Evolutionary conservation across 2,329 filamentous ascomycete genomes (phyloP).

Genomic region (Beauveria asiatica): DNA sequence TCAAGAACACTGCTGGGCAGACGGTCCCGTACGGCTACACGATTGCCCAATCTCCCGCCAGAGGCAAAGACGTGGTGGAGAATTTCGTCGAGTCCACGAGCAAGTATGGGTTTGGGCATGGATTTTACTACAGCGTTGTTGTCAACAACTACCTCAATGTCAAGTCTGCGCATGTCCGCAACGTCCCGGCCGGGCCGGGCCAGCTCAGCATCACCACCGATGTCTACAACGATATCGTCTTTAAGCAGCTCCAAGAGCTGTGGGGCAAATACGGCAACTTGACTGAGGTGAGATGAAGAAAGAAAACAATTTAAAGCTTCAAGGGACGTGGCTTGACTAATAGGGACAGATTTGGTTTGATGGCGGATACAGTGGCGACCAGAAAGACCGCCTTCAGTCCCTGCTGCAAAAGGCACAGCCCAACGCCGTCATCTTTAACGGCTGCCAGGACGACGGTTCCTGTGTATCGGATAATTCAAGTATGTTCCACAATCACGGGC

Average conservation of each 20-base stretch:
- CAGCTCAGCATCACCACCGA: slow-evolving; percentile 18
- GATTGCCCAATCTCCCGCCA: slow-evolving; percentile 18
- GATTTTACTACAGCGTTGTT: slow-evolving; percentile 23
- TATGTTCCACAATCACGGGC: not conserved
- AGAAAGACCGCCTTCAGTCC: slow-evolving; percentile 15
- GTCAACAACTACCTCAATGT: slow-evolving; percentile 24
- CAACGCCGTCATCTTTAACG: slow-evolving; percentile 18
- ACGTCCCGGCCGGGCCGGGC: slow-evolving; percentile 12
- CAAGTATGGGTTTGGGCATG: slow-evolving; percentile 20
- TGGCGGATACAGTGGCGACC: slow-evolving; percentile 18
- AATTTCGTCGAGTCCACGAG: slow-evolving; percentile 18
- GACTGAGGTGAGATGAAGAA: slow-evolving; percentile 15
- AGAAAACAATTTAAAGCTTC: not conserved
- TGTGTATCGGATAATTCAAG: slow-evolving; percentile 16
- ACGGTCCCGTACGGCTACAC: slow-evolving; percentile 21
- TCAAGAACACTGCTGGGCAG: slow-evolving; percentile 17
- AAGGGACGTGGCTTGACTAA: not conserved
- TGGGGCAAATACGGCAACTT: slow-evolving; percentile 18
- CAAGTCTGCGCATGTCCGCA: slow-evolving; percentile 15
- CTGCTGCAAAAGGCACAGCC: slow-evolving; percentile 16
- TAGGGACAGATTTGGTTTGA: slow-evolving; percentile 20
- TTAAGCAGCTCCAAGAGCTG: slow-evolving; percentile 18
- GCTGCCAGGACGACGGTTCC: slow-evolving; percentile 16
- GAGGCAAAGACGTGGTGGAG: slow-evolving; percentile 18
- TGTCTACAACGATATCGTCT: slow-evolving; percentile 19